A percentile compares a stretch with the other conserved stretches of the same genome.
Conservation (phyloP, 2,329 filamentous ascomycete species). For the Pseudovirgaria hyperparasitica region DNA sequence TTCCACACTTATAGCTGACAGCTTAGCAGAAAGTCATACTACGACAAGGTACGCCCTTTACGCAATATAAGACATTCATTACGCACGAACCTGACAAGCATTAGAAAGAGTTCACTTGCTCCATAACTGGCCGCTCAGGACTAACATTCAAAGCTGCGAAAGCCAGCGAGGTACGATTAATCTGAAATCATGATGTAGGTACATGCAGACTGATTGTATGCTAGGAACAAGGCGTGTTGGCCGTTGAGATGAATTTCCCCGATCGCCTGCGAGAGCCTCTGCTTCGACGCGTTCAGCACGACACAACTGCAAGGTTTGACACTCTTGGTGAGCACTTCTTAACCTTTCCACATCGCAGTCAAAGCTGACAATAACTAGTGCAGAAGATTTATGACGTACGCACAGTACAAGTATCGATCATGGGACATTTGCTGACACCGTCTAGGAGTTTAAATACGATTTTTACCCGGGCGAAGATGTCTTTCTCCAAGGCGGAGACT, state of each 20-base stretch:
- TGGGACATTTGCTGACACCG: too few relatives aligned
- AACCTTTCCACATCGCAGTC: conserved; percentile 19
- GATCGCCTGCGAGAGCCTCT: conserved; percentile 85
- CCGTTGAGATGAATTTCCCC: conserved; percentile 51
- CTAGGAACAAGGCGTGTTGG: conserved; percentile 8
- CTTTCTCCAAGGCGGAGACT: conserved; percentile 41
- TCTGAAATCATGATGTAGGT: too few relatives aligned
- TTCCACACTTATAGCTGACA: conserved; percentile 8
- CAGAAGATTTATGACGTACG: too few relatives aligned
- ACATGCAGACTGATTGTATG: conserved; percentile 2
- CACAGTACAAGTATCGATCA: neutral
- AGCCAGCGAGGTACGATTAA: conserved; percentile 65
- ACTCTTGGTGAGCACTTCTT: conserved; percentile 45
- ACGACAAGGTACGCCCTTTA: conserved; percentile 58
- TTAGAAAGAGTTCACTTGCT: conserved; percentile 81
- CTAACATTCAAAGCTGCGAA: conserved; percentile 88
- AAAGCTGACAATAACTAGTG: conserved; percentile 21
- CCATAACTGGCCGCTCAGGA: conserved; percentile 86
- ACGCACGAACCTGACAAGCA: conserved; percentile 11
- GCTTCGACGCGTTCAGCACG: conserved; percentile 81
- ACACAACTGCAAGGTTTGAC: conserved; percentile 78
- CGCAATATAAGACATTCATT: neutral
- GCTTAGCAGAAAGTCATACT: conserved; percentile 67
- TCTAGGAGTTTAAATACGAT: conserved; percentile 64
- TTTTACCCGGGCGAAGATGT: conserved; percentile 86